phyloP scores from a whole-genome alignment of 371 early-diverging fungal species.

The Zopfochytrium polystomum region DNA sequence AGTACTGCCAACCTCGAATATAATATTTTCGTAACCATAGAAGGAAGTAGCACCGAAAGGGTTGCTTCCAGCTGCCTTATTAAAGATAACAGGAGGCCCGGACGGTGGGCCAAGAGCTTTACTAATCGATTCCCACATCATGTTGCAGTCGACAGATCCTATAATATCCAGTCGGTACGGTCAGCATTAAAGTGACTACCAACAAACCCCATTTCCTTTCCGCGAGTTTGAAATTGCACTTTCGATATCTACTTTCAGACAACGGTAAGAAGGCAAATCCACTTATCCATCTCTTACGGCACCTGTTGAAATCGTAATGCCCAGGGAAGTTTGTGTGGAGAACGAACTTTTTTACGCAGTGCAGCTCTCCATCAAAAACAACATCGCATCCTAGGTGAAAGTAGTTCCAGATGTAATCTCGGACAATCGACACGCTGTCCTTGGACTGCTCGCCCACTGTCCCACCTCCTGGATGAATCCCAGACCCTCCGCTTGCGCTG shows the following conservation, averaged over 20 bases:
- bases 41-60: conserved; percentile 9
- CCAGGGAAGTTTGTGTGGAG: conserved; percentile 5
- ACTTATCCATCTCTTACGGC: no score
- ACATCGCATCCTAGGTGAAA: conserved; percentile 11
- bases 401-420: conserved; percentile 12
- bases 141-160: no score
- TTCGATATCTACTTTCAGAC: conserved; percentile 6
- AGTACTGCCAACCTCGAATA: conserved; percentile 16
- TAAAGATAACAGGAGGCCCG: conserved; percentile 6
- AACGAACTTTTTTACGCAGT: not conserved
- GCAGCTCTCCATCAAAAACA: conserved; percentile 12
- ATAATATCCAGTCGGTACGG: not conserved
- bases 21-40: conserved; percentile 11
- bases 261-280: no score
- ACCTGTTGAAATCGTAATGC: conserved; percentile 8
- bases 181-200: not conserved
- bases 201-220: not conserved
- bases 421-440: not conserved
- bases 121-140: no score
- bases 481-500: not conserved
- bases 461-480: not conserved
- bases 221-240: conserved; percentile 4
- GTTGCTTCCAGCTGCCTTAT: conserved; percentile 12
- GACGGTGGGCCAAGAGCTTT: conserved; percentile 7
- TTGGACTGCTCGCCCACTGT: not conserved